Evolutionary conservation across 495 filamentous ascomycete species (phyloP), one percentile per base, ranked within the genome.

Genomic region (Neurospora tetrasperma): DNA sequence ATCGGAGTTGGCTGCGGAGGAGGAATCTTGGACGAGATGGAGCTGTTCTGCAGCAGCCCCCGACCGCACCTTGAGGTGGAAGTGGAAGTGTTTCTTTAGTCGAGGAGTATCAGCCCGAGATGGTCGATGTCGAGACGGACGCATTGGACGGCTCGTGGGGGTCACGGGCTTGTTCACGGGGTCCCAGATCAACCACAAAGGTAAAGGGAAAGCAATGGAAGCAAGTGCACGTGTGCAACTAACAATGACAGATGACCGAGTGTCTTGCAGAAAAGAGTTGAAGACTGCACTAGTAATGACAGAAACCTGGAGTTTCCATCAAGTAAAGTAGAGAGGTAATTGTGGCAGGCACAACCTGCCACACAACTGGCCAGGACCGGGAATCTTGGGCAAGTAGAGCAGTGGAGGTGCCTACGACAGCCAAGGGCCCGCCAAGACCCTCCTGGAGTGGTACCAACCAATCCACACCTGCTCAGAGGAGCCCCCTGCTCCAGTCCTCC

Each of bases 41-140:
- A 84, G 87, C 88, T 89, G 86, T 83, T 76, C 75, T 80, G 87
- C 88, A 87, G 87, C 85, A 89, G 86, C 87, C 84, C 86, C 83
- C 76, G 76, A 83, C 84, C 81, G 85, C 86, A 74, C 69, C 72
- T 31, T 35, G 27, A 66, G 27, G 27, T 66, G 54, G 54, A 66
- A 66, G 69, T 70, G 74, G 69, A 71, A 73, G 40, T 71, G 72
- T 69, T 66, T 74, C 48, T 69, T 54, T 72, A 71, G 18, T 35
- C 27, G 69, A 20, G 73, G 74, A 68, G 44, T 14, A 66, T 66
- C 54, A 66, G 35, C 54, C 54, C 27, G 54, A 66, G 54, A 66
- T 38, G 54, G 54, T 66, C 54, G 54, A 66, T 66, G 54, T 48
- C 69, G 71, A 71, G 59, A 69, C 71, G 70, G 31, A 31, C 27